Percentiles rank a stretch among this genome's conserved stretches.
These are phyloP conservation scores for Chlorella ohadii DNA, from an alignment of 139 green algal species.

Conservation along the genomic window DNA sequence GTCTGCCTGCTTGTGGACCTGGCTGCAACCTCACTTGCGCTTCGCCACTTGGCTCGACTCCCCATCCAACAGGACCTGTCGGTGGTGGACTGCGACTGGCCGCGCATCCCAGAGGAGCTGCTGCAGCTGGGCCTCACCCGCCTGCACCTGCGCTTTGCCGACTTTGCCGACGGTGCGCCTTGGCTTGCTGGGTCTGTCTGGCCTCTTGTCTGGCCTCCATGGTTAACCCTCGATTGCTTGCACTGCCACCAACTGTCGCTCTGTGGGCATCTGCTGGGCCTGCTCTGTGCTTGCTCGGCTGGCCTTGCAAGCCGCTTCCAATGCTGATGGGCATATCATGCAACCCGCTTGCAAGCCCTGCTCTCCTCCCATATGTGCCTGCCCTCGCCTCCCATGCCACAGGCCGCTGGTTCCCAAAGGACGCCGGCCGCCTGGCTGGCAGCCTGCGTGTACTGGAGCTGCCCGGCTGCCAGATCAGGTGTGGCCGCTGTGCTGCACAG, in stretches of 20 bases:
- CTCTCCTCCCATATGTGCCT: too few relatives aligned
- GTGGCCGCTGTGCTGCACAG: not conserved
- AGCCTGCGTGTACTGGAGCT: constrained; percentile 19
- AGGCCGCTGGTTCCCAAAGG: not conserved
- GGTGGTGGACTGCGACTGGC: constrained; percentile 25
- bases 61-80: constrained; percentile 30
- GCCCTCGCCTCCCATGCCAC: not conserved
- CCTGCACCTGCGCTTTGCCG: constrained; percentile 31
- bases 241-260: too few relatives aligned
- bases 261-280: too few relatives aligned
- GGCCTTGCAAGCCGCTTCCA: too few relatives aligned
- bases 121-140: constrained; percentile 18
- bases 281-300: not conserved
- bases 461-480: constrained; percentile 30
- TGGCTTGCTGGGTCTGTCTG: too few relatives aligned
- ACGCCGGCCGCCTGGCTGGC: not conserved
- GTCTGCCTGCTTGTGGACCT: not conserved
- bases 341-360: too few relatives aligned
- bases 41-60: too few relatives aligned
- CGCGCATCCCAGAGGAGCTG: not conserved
- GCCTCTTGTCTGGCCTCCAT: too few relatives aligned
- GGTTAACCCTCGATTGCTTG: too few relatives aligned
- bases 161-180: not conserved
- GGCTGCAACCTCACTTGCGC: too few relatives aligned
- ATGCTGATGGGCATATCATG: too few relatives aligned